Conservation (phyloP, 305 asterid genomes). For the Galium porrigens region DNA sequence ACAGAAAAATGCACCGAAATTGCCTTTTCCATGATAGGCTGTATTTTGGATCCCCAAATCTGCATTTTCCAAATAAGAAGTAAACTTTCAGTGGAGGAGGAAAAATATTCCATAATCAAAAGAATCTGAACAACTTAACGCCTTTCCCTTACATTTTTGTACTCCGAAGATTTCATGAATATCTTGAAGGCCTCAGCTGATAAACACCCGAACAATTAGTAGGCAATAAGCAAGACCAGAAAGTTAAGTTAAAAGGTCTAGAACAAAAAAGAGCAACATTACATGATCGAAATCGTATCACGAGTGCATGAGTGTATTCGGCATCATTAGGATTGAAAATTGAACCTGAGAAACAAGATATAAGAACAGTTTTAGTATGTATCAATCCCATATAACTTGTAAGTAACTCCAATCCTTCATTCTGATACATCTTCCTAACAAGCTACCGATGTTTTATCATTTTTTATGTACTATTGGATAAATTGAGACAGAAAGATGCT, state of each 20-base stretch:
- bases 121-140: constrained; percentile 17
- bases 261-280: constrained; percentile 21
- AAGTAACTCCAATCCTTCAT: background rate
- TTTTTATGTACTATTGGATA: background rate
- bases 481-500: background rate
- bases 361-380: background rate
- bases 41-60: constrained; percentile 50
- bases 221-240: background rate
- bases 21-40: constrained; percentile 37
- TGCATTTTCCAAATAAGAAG: constrained; percentile 24
- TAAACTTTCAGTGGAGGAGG: constrained; percentile 1
- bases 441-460: background rate
- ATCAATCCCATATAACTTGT: background rate
- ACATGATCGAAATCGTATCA: constrained; percentile 65
- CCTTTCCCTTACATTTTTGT: constrained; percentile 39
- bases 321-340: constrained; percentile 22
- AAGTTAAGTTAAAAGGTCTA: background rate
- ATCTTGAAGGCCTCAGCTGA: constrained; percentile 58
- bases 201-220: constrained; percentile 19
- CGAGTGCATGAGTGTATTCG: constrained; percentile 54
- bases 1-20: constrained; percentile 41
- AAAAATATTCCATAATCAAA: background rate
- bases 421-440: background rate
- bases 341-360: constrained; percentile 30
- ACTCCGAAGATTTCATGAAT: constrained; percentile 55